Evolutionary conservation across 2,329 filamentous ascomycete genomes (phyloP).

Genomic region (Fonsecaea nubica): DNA sequence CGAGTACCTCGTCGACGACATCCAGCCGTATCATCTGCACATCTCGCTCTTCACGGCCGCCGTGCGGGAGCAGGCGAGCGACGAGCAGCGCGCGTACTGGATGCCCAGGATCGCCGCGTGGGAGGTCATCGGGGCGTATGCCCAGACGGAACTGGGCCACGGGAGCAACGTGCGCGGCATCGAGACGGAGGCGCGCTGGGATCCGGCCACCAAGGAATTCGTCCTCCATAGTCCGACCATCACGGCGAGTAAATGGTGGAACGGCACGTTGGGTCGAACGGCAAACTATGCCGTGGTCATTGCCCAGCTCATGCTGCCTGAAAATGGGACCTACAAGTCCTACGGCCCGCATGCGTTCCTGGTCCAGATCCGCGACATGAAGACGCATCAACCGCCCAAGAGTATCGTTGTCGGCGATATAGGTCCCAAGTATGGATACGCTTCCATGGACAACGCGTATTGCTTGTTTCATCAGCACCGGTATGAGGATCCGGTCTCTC

Average conservation of each 20-base stretch:
- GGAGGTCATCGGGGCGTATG: conserved; percentile 60
- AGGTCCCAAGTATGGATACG: conserved; percentile 61
- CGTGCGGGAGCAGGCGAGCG: conserved; percentile 56
- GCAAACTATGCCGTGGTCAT: conserved; percentile 61
- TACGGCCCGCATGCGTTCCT: conserved; percentile 61
- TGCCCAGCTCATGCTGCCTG: conserved; percentile 57
- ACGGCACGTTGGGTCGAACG: conserved; percentile 58
- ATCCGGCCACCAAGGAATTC: conserved; percentile 54
- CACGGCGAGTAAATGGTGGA: conserved; percentile 62
- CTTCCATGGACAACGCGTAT: conserved; percentile 60
- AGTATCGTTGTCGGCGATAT: conserved; percentile 60
- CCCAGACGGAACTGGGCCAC: conserved; percentile 60
- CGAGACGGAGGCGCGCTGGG: conserved; percentile 56
- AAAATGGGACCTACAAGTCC: conserved; percentile 44
- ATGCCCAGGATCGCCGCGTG: conserved; percentile 55
- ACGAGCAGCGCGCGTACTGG: conserved; percentile 57
- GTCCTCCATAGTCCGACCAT: conserved; percentile 58
- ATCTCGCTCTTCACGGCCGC: conserved; percentile 59
- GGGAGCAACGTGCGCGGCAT: conserved; percentile 59
- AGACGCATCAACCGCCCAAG: conserved; percentile 53
- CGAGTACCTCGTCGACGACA: conserved; percentile 60
- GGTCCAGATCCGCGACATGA: conserved; percentile 57
- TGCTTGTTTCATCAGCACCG: conserved; percentile 57
- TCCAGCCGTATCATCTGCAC: conserved; percentile 60
- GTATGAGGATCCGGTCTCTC: not conserved